Percentiles rank a stretch among this genome's conserved stretches.
phyloP scores from a whole-genome alignment of 306 rosid species.

The Dicorynia guianensis region DNA sequence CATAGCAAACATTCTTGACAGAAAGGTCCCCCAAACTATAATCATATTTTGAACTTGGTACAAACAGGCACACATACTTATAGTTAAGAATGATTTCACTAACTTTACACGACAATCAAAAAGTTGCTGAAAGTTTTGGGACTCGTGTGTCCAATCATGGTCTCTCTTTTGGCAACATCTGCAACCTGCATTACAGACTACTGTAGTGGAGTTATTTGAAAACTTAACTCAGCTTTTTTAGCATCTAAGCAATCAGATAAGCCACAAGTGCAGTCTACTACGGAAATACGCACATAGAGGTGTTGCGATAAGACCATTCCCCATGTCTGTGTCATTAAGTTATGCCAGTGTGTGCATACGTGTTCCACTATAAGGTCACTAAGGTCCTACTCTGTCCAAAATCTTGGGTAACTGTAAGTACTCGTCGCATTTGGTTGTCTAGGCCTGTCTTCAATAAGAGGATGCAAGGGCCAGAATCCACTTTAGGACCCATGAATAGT shows the following conservation, averaged over 20 bases:
- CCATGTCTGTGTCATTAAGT: not conserved
- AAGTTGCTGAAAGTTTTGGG: slow-evolving; percentile 30
- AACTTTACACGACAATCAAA: slow-evolving; percentile 26
- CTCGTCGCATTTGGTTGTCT: slow-evolving; percentile 37
- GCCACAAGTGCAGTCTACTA: slow-evolving; percentile 20
- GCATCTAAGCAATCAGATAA: not conserved
- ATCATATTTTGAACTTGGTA: slow-evolving; percentile 41
- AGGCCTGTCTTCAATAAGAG: slow-evolving; percentile 29
- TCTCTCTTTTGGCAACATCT: slow-evolving; percentile 26
- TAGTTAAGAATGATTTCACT: slow-evolving; percentile 29
- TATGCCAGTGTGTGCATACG: slow-evolving; percentile 55
- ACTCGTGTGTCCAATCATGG: slow-evolving; percentile 32
- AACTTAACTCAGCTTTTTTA: not conserved
- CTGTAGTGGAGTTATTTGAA: slow-evolving; percentile 26
- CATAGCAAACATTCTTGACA: slow-evolving; percentile 25
- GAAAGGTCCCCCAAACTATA: slow-evolving; percentile 37
- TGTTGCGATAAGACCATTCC: slow-evolving; percentile 42
- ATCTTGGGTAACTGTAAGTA: not conserved
- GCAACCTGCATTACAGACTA: not conserved
- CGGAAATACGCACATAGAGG: slow-evolving; percentile 5
- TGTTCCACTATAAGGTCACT: slow-evolving; percentile 68
- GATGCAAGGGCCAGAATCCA: slow-evolving; percentile 31
- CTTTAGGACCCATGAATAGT: not conserved
- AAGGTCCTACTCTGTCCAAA: slow-evolving; percentile 6
- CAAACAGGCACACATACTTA: not conserved